phyloP scores from a whole-genome alignment of 768 basidiomycete species.

The Pleurotus eryngii region DNA sequence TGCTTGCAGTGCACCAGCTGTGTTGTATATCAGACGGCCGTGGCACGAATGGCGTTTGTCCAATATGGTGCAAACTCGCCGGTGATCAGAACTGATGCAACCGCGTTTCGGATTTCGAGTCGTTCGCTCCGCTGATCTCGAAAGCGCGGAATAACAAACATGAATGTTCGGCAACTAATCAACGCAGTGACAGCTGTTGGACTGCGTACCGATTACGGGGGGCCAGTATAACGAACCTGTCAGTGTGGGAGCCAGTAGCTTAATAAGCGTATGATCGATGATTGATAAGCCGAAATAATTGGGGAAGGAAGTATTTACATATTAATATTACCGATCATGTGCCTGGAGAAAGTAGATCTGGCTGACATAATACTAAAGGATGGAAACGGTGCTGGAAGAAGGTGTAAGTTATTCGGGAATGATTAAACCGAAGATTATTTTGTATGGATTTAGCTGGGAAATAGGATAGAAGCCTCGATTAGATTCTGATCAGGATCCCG shows the following conservation, averaged over 20 bases:
- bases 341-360: neutral
- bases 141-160: neutral
- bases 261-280: too few relatives aligned
- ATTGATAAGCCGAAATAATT: constrained; percentile 4
- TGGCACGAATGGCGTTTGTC: neutral
- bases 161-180: neutral
- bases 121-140: constrained; percentile 3
- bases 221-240: neutral
- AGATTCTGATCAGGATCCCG: constrained; percentile 9
- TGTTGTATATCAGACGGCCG: too few relatives aligned
- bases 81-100: neutral
- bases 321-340: neutral
- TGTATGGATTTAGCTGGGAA: neutral
- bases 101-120: neutral
- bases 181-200: neutral
- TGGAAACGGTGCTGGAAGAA: neutral
- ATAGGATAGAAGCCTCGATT: constrained; percentile 2
- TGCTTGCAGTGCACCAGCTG: too few relatives aligned
- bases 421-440: neutral
- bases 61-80: neutral
- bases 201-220: neutral
- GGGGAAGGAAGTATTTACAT: neutral
- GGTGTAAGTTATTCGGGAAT: neutral
- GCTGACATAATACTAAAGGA: neutral
- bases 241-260: neutral